phyloP scores from a whole-genome alignment of 108 stramenopile species.

The Cyclotella choctawhatcheeana region DNA sequence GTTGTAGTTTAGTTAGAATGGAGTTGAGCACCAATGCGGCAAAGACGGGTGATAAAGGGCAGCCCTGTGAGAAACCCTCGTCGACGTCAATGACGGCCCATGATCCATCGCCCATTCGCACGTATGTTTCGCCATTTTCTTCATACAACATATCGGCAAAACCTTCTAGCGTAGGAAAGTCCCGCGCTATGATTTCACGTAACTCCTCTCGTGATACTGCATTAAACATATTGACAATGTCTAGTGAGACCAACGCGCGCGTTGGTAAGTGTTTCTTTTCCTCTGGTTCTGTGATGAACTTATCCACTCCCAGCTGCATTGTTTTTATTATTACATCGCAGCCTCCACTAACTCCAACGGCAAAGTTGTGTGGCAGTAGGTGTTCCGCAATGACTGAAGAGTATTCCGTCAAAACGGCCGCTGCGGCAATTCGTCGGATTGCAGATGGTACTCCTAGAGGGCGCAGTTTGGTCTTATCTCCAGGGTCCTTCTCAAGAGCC shows the following conservation, averaged over 20 bases:
- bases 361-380: conserved; percentile 32
- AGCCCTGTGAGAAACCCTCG: conserved; percentile 22
- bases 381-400: neutral
- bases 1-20: conserved; percentile 5
- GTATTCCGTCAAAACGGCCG: neutral
- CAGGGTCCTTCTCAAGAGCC: neutral
- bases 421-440: conserved; percentile 21
- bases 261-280: neutral
- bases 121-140: neutral
- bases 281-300: conserved; percentile 11
- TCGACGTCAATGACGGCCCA: neutral
- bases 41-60: conserved; percentile 25
- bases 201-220: conserved; percentile 4
- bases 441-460: conserved; percentile 29
- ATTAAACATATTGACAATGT: conserved; percentile 38
- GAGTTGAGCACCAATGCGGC: conserved; percentile 11
- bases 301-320: conserved; percentile 14
- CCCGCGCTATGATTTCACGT: neutral
- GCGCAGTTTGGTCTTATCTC: conserved; percentile 6
- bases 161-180: neutral
- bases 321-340: conserved; percentile 10
- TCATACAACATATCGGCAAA: conserved; percentile 4
- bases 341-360: conserved; percentile 14
- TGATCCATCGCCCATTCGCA: neutral
- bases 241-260: conserved; percentile 13